Percentiles rank a stretch among this genome's conserved stretches.
These are phyloP conservation scores for Exophiala dermatitidis DNA, from an alignment of 2,329 filamentous ascomycete genomes.

Conservation along the genomic window DNA sequence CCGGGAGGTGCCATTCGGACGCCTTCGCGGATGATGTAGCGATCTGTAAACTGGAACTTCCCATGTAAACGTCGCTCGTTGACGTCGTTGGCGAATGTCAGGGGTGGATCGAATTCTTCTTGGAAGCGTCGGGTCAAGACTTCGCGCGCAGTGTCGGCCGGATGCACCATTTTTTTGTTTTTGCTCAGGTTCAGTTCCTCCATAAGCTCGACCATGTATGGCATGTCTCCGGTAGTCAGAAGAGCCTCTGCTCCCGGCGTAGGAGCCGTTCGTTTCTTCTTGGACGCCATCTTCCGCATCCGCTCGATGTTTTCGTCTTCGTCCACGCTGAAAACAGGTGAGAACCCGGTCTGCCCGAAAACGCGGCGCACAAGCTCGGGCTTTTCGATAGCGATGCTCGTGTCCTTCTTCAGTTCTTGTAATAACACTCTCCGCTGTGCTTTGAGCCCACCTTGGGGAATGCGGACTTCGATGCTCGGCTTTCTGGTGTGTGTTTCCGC, in stretches of 20 bases:
- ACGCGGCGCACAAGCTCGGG: constrained; percentile 13
- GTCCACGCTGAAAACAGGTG: constrained; percentile 6
- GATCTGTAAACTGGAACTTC: constrained; percentile 26
- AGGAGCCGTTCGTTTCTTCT: constrained; percentile 16
- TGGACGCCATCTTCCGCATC: constrained; percentile 10
- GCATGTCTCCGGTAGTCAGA: constrained; percentile 4
- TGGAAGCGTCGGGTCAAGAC: constrained; percentile 22
- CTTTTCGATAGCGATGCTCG: constrained; percentile 4
- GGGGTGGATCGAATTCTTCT: constrained; percentile 10
- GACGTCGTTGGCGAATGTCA: constrained; percentile 25
- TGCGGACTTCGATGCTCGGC: constrained; percentile 8
- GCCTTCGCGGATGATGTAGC: constrained; percentile 20
- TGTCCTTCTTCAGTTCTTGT: constrained; percentile 12
- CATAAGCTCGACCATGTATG: not conserved
- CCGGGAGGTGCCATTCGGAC: constrained; percentile 11
- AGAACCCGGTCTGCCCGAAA: constrained; percentile 19
- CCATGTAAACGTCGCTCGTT: constrained; percentile 21
- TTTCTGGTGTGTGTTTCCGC: not conserved
- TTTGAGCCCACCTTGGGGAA: not conserved
- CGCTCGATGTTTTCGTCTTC: constrained; percentile 5
- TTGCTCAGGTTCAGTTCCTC: not conserved
- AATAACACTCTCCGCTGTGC: constrained; percentile 10
- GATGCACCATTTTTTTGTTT: constrained; percentile 10
- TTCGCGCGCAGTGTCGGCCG: constrained; percentile 11
- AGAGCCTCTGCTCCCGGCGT: not conserved